Evolutionary conservation across 495 filamentous ascomycete genomes (phyloP).

Genomic region (Wilcoxina mikolae): DNA sequence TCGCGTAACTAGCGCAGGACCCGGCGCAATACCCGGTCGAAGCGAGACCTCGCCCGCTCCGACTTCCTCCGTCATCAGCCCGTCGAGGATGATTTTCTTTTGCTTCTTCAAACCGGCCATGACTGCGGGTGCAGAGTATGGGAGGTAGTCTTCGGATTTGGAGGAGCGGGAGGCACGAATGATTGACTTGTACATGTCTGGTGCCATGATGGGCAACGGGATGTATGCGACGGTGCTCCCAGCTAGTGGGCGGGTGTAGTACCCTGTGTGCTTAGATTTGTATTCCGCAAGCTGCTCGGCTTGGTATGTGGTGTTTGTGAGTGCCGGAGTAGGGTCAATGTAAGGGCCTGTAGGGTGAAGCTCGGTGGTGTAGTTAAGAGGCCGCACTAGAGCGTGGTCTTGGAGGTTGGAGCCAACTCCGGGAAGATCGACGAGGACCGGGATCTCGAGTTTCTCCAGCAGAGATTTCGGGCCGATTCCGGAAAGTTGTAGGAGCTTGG

Average conservation of each 20-base stretch:
- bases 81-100: constrained; percentile 18
- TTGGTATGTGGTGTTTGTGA: constrained; percentile 30
- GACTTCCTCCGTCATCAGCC: constrained; percentile 8
- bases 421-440: constrained; percentile 34
- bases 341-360: neutral
- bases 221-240: constrained; percentile 30
- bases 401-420: constrained; percentile 43
- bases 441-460: constrained; percentile 32
- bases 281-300: constrained; percentile 32
- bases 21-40: constrained; percentile 13
- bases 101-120: constrained; percentile 30
- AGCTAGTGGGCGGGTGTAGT: constrained; percentile 28
- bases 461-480: constrained; percentile 37
- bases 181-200: neutral
- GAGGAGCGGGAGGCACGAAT: constrained; percentile 3
- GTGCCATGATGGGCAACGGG: constrained; percentile 11
- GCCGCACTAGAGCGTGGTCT: constrained; percentile 30
- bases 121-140: constrained; percentile 29
- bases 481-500: constrained; percentile 39
- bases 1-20: constrained; percentile 6
- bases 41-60: constrained; percentile 19
- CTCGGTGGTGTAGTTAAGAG: constrained; percentile 8
- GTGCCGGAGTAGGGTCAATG: neutral
- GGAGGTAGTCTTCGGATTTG: constrained; percentile 23
- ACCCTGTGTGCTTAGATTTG: constrained; percentile 23